Percentiles rank a stretch among this genome's conserved stretches.
These are phyloP conservation scores for Bjerkandera adusta DNA, from an alignment of 1,284 basidiomycete genomes.

Conservation along the genomic window DNA sequence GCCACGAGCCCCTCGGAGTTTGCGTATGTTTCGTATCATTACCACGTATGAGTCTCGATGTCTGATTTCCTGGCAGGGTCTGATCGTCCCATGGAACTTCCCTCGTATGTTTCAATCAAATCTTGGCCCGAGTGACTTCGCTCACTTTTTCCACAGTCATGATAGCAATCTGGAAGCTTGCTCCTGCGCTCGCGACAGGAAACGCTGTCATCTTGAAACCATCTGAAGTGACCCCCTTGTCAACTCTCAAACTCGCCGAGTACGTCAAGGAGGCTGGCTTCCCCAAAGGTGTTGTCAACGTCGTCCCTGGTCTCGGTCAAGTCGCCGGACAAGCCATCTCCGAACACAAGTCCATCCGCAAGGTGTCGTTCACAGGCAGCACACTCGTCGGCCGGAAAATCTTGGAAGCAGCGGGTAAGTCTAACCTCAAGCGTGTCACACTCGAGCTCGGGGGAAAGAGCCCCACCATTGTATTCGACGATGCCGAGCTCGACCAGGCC, in stretches of 20 bases:
- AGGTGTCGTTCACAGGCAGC: slow-evolving; percentile 76
- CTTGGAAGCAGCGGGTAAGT: slow-evolving; percentile 79
- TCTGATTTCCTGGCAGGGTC: background rate
- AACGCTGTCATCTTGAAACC: slow-evolving; percentile 86
- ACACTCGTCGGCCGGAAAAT: slow-evolving; percentile 84
- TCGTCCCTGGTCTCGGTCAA: slow-evolving; percentile 62
- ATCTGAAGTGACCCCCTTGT: slow-evolving; percentile 88
- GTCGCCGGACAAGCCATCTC: slow-evolving; percentile 66
- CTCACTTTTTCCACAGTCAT: slow-evolving; percentile 39
- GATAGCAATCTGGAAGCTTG: slow-evolving; percentile 82
- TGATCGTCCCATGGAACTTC: slow-evolving; percentile 54
- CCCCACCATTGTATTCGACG: slow-evolving; percentile 76
- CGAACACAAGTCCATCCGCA: slow-evolving; percentile 64
- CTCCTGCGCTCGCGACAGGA: slow-evolving; percentile 81
- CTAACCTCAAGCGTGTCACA: slow-evolving; percentile 86
- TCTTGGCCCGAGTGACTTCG: background rate
- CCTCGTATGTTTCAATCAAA: slow-evolving; percentile 13
- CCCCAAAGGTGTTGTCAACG: slow-evolving; percentile 72
- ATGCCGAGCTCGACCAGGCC: slow-evolving; percentile 75
- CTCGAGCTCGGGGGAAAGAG: slow-evolving; percentile 94
- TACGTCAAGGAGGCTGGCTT: slow-evolving; percentile 56
- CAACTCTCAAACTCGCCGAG: slow-evolving; percentile 58
- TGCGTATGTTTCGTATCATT: slow-evolving; percentile 9
- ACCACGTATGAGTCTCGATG: slow-evolving; percentile 44
- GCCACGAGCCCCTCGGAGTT: slow-evolving; percentile 64